Percentiles rank a stretch among this genome's conserved stretches.
Evolutionary conservation across 345 rosid species (phyloP).

Genomic region (Moringa oleifera): DNA sequence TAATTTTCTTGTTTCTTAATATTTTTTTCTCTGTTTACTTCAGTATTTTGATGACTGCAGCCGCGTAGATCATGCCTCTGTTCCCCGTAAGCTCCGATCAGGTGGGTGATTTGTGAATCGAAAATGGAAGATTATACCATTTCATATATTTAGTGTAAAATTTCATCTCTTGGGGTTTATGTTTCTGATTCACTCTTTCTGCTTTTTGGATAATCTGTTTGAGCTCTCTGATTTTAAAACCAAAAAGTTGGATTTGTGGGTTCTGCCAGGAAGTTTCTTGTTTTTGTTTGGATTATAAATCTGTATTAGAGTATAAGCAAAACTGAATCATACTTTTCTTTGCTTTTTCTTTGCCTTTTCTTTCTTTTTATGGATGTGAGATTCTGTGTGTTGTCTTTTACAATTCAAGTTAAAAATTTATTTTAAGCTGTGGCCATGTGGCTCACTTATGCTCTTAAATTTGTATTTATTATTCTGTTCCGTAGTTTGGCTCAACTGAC

Average conservation of each 20-base stretch:
- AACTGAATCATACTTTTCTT: conserved; percentile 21
- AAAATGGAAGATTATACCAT: background rate
- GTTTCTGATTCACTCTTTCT: background rate
- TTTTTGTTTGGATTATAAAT: conserved; percentile 24
- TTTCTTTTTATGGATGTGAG: conserved; percentile 43
- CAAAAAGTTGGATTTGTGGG: conserved; percentile 17
- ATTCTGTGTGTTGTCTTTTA: conserved; percentile 34
- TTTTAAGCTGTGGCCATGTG: conserved; percentile 23
- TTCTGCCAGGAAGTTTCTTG: conserved; percentile 50
- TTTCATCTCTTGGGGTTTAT: background rate
- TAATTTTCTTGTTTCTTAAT: conserved; percentile 1
- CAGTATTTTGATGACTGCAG: conserved; percentile 46
- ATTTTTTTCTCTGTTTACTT: background rate
- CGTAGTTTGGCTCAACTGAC: too few relatives aligned
- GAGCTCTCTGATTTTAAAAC: conserved; percentile 10
- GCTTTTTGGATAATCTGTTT: conserved; percentile 8
- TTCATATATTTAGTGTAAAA: background rate
- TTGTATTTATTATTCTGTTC: conserved; percentile 8
- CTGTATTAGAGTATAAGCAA: conserved; percentile 48
- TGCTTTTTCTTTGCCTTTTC: conserved; percentile 35
- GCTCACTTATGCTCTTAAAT: conserved; percentile 22
- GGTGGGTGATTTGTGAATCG: conserved; percentile 45
- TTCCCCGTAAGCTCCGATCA: conserved; percentile 95
- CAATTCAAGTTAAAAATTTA: conserved; percentile 11
- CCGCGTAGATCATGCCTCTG: conserved; percentile 67